Evolutionary conservation across 768 basidiomycete genomes (phyloP).

Genomic region (Gyrodon lividus): DNA sequence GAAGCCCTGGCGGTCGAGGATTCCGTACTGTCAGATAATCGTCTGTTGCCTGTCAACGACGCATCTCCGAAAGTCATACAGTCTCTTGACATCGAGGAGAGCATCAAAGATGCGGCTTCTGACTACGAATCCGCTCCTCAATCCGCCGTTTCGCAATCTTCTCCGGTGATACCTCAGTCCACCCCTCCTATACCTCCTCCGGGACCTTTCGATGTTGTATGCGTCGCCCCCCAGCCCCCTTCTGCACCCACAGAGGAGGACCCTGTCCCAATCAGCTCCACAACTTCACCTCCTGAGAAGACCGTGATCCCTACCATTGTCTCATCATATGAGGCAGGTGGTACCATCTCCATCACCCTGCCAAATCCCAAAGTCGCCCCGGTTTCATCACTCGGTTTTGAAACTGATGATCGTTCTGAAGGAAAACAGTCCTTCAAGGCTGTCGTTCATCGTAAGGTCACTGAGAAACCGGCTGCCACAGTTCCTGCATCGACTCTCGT

Average conservation of each 20-base stretch:
- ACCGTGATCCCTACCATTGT: background rate
- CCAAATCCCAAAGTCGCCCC: slow-evolving; percentile 2
- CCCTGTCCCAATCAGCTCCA: background rate
- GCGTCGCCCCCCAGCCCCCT: background rate
- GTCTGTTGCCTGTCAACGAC: background rate
- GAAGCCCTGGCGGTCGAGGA: background rate
- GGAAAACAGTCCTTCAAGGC: slow-evolving; percentile 44
- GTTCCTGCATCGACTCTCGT: slow-evolving; percentile 21
- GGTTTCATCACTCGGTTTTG: slow-evolving; percentile 7
- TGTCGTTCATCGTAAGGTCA: slow-evolving; percentile 56
- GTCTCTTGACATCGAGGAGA: background rate
- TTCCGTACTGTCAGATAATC: background rate
- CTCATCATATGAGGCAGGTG: background rate
- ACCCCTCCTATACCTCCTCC: background rate
- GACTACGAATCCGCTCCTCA: slow-evolving; percentile 17
- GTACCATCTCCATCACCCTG: background rate
- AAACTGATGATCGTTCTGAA: slow-evolving; percentile 3
- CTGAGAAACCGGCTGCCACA: slow-evolving; percentile 31
- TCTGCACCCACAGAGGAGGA: background rate
- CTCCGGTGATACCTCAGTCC: slow-evolving; percentile 5
- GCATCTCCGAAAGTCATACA: slow-evolving; percentile 4
- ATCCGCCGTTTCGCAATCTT: slow-evolving; percentile 9
- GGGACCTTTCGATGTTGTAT: background rate
- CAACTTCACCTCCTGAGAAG: background rate
- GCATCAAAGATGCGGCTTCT: slow-evolving; percentile 7